phyloP scores from a whole-genome alignment of 225 moss, liverwort and hornwort species.

The Physcomitrium patens region DNA sequence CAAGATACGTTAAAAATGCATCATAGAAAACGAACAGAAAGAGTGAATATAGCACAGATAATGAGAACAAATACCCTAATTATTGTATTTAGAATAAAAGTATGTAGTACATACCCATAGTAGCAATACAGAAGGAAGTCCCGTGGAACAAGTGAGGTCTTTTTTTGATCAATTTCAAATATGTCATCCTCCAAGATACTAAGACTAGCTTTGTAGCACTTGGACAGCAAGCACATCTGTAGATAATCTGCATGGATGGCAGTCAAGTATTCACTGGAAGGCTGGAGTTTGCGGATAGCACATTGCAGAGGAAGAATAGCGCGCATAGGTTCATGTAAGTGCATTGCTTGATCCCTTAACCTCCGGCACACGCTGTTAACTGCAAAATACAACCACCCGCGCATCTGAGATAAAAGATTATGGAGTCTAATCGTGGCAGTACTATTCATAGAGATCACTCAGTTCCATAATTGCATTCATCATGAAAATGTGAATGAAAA shows the following conservation, averaged over 20 bases:
- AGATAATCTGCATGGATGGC: conserved; percentile 95
- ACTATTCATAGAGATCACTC: neutral
- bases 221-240: conserved; percentile 82
- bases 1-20: neutral
- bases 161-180: conserved; percentile 97
- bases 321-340: conserved; percentile 75
- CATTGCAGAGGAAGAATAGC: conserved; percentile 78
- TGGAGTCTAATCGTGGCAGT: neutral
- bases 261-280: conserved; percentile 89
- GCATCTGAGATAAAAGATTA: conserved; percentile 1
- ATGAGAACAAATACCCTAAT: neutral
- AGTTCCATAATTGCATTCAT: no score
- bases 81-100: conserved; percentile 5
- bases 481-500: no score
- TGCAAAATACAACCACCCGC: conserved; percentile 42
- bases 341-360: conserved; percentile 90
- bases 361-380: conserved; percentile 86
- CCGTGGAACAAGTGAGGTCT: conserved; percentile 85
- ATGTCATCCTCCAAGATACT: conserved; percentile 92
- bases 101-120: conserved; percentile 68
- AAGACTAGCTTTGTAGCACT: conserved; percentile 90
- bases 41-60: neutral
- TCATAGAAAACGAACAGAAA: neutral
- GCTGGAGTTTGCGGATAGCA: conserved; percentile 92
- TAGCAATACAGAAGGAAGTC: conserved; percentile 98